phyloP scores from a whole-genome alignment of 2,329 filamentous ascomycete genomes.

The Diaporthe velutina region DNA sequence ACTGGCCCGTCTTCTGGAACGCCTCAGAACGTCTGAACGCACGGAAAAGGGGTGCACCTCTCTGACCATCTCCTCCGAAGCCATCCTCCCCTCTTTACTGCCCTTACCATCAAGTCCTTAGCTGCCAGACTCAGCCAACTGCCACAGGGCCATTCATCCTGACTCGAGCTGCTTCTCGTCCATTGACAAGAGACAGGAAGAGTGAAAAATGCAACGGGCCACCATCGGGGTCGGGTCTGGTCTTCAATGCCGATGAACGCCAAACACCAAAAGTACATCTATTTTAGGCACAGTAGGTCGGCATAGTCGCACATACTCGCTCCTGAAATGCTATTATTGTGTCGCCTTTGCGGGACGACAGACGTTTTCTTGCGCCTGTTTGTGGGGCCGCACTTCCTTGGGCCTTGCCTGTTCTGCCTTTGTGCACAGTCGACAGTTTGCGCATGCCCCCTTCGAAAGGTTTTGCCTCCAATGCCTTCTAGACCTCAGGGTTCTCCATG shows the following conservation, averaged over 20 bases:
- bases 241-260: background rate
- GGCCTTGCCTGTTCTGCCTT: background rate
- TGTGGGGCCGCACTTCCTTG: background rate
- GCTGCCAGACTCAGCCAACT: slow-evolving; percentile 5
- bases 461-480: background rate
- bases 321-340: background rate
- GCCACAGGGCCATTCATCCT: background rate
- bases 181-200: background rate
- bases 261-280: background rate
- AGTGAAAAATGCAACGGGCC: background rate
- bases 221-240: slow-evolving; percentile 14
- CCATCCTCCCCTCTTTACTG: background rate
- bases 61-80: too few species aligned
- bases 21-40: slow-evolving; percentile 1
- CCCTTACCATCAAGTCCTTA: background rate
- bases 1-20: slow-evolving; percentile 30
- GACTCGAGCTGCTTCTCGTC: background rate
- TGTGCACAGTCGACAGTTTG: background rate
- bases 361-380: slow-evolving; percentile 1
- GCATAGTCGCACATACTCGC: background rate
- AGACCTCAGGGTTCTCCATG: background rate
- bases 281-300: slow-evolving; percentile 13
- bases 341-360: background rate
- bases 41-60: slow-evolving; percentile 4
- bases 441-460: background rate